Percentiles rank a stretch among this genome's conserved stretches.
Evolutionary conservation across 768 basidiomycete species (phyloP).

Genomic region (Agaricus bisporus): DNA sequence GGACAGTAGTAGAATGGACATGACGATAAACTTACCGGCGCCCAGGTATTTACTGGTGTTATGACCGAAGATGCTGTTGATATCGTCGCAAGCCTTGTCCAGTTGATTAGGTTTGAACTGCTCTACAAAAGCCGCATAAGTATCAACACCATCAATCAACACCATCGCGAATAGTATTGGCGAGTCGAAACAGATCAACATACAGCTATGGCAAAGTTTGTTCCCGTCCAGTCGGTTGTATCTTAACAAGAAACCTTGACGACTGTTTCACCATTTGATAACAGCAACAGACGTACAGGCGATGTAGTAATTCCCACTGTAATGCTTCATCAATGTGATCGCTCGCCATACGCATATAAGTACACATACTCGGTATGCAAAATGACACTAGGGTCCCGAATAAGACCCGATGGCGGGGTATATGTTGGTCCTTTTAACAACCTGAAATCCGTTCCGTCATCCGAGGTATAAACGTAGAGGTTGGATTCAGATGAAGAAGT

Average conservation of each 20-base stretch:
- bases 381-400: constrained; percentile 29
- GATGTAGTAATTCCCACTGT: constrained; percentile 29
- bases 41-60: constrained; percentile 28
- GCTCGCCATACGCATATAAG: not conserved
- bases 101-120: constrained; percentile 23
- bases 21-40: constrained; percentile 17
- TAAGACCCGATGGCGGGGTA: constrained; percentile 28
- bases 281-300: constrained; percentile 17
- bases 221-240: constrained; percentile 28
- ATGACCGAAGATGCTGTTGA: constrained; percentile 23
- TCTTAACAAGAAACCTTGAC: constrained; percentile 14
- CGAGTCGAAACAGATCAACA: not conserved
- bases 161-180: not conserved
- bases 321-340: not conserved
- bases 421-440: constrained; percentile 28
- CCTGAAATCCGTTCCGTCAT: constrained; percentile 24
- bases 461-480: constrained; percentile 27
- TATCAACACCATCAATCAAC: not conserved
- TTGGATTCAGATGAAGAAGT: constrained; percentile 28
- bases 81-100: constrained; percentile 24
- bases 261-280: not conserved
- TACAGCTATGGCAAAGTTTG: constrained; percentile 30
- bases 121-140: constrained; percentile 14
- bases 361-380: constrained; percentile 26
- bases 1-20: not conserved